Base-by-base conservation (phyloP, 208 protist species). In the Acanthamoeba triangularis region DNA sequence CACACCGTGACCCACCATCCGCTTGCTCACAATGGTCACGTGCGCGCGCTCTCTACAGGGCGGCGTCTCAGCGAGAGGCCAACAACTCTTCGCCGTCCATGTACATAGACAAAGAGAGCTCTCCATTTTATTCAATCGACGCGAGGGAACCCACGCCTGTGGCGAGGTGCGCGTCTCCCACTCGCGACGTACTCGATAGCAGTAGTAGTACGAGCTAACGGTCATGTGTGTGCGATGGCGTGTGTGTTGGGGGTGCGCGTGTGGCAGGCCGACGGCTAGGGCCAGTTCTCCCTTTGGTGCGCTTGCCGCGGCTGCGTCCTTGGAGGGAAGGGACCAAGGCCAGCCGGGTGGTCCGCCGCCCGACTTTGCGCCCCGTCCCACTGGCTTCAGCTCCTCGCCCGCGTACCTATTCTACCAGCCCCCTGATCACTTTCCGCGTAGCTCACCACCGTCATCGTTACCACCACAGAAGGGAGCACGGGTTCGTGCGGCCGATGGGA, bases 61-160 rank as follows among this genome's bases (percentile, higher is more conserved):
- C 41, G 33, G 35, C 72, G 5, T 6, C 72, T 8, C 72, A 49
- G 14, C 72, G 72, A 82, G 72, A 82, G 18, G 37, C 14, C 20
- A 82, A 49, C 72, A 82, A 82, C 18, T 41, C 67, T 20, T 76
- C 67, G 28, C 67, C 67, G 20, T 76, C 30, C 37, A 82, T 82
- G 72, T 82, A 82, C 72, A 82, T 82, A 82, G 72, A 82, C 37
- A 82, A 52, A 49, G 72, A 82, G 72, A 82, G 72, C 72, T 49
- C 72, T 14, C 41, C 72, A 49, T 82, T 82, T 82, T 52, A 28
- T 49, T 49, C 72, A 3, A n/a, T 82, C 7, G 72, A 82, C 37
- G 13, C 44, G 44, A 47, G 72, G 37, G 37, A 82, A 41, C 11
- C 20, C 37, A 4, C 33, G 8, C 33, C 37, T 20, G 11, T 52